Conservation (phyloP, 2,329 filamentous ascomycete species). For the Beauveria pseudobassiana region DNA sequence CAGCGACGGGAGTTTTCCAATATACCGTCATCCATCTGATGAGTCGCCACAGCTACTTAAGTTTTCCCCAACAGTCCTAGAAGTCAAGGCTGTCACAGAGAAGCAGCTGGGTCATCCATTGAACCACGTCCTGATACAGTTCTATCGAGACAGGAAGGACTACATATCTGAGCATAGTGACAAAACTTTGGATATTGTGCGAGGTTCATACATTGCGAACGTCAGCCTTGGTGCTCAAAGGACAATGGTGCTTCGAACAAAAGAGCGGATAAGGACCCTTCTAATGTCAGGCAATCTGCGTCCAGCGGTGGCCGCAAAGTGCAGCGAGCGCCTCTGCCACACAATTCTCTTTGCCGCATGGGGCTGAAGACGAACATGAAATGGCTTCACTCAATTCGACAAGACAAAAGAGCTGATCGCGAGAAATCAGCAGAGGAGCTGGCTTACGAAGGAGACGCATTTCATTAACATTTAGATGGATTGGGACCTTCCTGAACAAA, state of each 20-base stretch:
- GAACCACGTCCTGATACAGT: slow-evolving; percentile 89
- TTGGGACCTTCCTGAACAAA: slow-evolving; percentile 73
- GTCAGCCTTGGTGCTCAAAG: slow-evolving; percentile 87
- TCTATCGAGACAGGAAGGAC: slow-evolving; percentile 82
- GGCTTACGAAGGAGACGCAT: slow-evolving; percentile 69
- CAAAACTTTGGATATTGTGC: slow-evolving; percentile 87
- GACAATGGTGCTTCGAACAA: slow-evolving; percentile 83
- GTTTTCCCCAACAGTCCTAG: slow-evolving; percentile 66
- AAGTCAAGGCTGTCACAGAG: slow-evolving; percentile 63
- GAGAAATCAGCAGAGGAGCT: slow-evolving; percentile 66
- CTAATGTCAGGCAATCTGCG: slow-evolving; percentile 14
- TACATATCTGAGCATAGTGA: slow-evolving; percentile 96
- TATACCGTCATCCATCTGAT: slow-evolving; percentile 94
- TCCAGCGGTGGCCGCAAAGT: slow-evolving; percentile 40
- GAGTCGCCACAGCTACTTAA: slow-evolving; percentile 69
- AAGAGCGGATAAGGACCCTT: slow-evolving; percentile 41
- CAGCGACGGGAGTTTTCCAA: slow-evolving; percentile 65
- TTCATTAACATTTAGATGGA: slow-evolving; percentile 82
- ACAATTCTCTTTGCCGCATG: slow-evolving; percentile 83
- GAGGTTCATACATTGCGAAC: slow-evolving; percentile 79
- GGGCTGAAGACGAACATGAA: slow-evolving; percentile 73
- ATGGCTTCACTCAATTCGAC: slow-evolving; percentile 88
- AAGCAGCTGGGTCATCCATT: slow-evolving; percentile 66
- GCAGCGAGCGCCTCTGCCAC: slow-evolving; percentile 67
- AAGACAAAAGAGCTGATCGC: slow-evolving; percentile 65